phyloP scores from a whole-genome alignment of 2,329 filamentous ascomycete species.

The Chrysoporthe cubensis region DNA sequence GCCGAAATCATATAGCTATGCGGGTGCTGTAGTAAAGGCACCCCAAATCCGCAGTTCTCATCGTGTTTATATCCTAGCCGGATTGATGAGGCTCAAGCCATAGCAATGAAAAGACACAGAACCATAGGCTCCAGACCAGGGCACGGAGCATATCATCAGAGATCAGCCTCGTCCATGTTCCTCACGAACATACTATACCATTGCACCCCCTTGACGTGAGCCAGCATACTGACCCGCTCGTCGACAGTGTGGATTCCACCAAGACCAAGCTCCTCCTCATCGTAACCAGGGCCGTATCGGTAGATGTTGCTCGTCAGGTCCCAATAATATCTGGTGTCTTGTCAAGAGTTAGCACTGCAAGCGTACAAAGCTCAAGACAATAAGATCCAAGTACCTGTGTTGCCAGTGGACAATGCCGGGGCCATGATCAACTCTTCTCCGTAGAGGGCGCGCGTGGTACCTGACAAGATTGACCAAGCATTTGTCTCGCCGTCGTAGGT shows the following conservation, averaged over 20 bases:
- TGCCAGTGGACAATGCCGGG: constrained; percentile 55
- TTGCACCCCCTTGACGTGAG: constrained; percentile 41
- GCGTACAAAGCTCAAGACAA: not conserved
- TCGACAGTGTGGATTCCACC: constrained; percentile 46
- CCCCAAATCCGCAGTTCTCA: not conserved
- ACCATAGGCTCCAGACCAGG: not conserved
- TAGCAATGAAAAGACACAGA: not conserved
- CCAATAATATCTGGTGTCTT: constrained; percentile 55
- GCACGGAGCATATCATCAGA: constrained; percentile 23
- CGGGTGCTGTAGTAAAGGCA: too few relatives aligned
- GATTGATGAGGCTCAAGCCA: not conserved
- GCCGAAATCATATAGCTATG: too few relatives aligned
- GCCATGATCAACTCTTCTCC: constrained; percentile 57
- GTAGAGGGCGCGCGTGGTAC: constrained; percentile 54
- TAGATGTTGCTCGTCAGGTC: constrained; percentile 51
- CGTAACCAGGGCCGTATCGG: constrained; percentile 50
- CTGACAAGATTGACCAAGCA: constrained; percentile 55
- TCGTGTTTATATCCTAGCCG: not conserved
- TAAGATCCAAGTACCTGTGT: constrained; percentile 31
- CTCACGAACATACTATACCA: constrained; percentile 47
- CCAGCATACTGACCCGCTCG: constrained; percentile 43
- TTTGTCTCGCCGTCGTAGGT: constrained; percentile 36
- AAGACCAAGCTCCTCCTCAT: constrained; percentile 34
- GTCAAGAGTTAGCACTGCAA: constrained; percentile 34
- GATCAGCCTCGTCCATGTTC: constrained; percentile 47